phyloP scores from a whole-genome alignment of 2,329 filamentous ascomycete species.

The Nemania bipapillata region DNA sequence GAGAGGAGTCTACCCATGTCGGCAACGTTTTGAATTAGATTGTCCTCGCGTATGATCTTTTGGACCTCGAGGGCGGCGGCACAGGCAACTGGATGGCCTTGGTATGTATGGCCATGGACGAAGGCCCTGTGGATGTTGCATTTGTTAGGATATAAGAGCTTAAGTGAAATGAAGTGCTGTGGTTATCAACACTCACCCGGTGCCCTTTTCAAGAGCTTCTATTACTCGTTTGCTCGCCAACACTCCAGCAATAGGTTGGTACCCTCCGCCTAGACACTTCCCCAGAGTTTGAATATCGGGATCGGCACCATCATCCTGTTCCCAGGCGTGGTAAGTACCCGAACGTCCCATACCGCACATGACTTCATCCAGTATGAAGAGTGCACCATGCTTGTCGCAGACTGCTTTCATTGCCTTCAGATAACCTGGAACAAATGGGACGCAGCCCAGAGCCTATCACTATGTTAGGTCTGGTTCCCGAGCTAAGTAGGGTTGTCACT shows the following conservation, averaged over 20 bases:
- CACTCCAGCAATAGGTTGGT: slow-evolving; percentile 69
- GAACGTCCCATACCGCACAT: slow-evolving; percentile 75
- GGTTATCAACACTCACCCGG: slow-evolving; percentile 45
- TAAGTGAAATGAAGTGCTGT: too few relatives aligned
- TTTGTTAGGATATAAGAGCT: slow-evolving; percentile 18
- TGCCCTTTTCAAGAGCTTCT: slow-evolving; percentile 55
- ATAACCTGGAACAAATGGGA: slow-evolving; percentile 74
- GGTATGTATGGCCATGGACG: slow-evolving; percentile 68
- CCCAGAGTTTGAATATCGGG: slow-evolving; percentile 75
- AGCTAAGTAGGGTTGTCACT: slow-evolving; percentile 40
- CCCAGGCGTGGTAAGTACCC: slow-evolving; percentile 70
- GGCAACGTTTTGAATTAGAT: slow-evolving; percentile 50
- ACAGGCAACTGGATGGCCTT: slow-evolving; percentile 55
- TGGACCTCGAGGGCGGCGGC: slow-evolving; percentile 56
- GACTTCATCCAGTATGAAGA: slow-evolving; percentile 82
- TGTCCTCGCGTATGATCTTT: slow-evolving; percentile 52
- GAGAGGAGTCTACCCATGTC: slow-evolving; percentile 51
- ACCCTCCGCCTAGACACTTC: slow-evolving; percentile 74
- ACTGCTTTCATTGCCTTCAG: slow-evolving; percentile 73
- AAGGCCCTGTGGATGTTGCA: slow-evolving; percentile 51
- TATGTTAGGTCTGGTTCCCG: slow-evolving; percentile 17
- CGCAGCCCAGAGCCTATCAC: slow-evolving; percentile 67
- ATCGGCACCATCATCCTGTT: slow-evolving; percentile 63
- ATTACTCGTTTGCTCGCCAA: slow-evolving; percentile 65
- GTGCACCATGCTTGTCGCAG: slow-evolving; percentile 75